Conservation (phyloP, 2,329 filamentous ascomycete species). For the Byssochlamys sp. region DNA sequence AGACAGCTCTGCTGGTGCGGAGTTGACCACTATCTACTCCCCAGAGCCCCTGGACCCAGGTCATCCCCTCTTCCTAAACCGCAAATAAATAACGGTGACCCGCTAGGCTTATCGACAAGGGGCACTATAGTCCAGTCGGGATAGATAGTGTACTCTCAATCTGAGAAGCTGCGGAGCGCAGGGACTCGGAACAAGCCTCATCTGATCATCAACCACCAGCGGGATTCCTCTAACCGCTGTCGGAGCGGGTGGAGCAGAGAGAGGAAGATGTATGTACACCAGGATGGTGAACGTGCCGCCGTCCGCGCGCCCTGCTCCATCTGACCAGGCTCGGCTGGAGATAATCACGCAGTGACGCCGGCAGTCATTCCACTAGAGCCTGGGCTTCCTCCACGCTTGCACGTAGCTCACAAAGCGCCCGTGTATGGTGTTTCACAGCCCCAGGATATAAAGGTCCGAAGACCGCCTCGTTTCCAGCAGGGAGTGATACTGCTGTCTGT, state of each 20-base stretch:
- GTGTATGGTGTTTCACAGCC: neutral
- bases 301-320: neutral
- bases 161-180: neutral
- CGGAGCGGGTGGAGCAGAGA: neutral
- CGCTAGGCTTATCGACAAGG: neutral
- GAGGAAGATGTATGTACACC: neutral
- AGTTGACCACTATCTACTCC: neutral
- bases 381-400: neutral
- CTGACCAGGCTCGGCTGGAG: neutral
- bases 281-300: neutral
- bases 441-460: neutral
- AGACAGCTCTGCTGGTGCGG: neutral
- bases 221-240: neutral
- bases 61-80: neutral
- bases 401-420: neutral
- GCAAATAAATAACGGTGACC: neutral
- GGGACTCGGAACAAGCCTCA: neutral
- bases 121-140: neutral
- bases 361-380: neutral
- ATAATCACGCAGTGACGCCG: neutral
- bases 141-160: neutral
- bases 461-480: neutral
- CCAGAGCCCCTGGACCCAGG: neutral
- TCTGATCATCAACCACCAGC: neutral
- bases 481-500: neutral